phyloP scores from a whole-genome alignment of 2,329 filamentous ascomycete genomes.

The Ophiocordyceps robertsii region DNA sequence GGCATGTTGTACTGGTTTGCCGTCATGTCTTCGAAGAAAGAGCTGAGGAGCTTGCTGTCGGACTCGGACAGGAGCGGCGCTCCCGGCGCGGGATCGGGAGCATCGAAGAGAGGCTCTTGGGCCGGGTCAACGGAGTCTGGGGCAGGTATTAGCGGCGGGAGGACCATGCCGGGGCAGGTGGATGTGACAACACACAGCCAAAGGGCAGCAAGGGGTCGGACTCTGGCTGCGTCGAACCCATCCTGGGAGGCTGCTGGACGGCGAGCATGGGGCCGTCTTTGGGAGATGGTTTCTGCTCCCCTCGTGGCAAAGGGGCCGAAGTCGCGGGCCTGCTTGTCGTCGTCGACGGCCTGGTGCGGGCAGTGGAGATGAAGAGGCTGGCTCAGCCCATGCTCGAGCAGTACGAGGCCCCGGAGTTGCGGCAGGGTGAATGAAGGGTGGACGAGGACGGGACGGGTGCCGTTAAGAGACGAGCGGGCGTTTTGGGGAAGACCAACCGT shows the following conservation, averaged over 20 bases:
- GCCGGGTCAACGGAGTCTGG: constrained; percentile 31
- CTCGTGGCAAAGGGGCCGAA: no score
- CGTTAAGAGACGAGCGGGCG: neutral
- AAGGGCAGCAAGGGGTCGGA: constrained; percentile 45
- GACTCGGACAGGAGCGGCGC: constrained; percentile 50
- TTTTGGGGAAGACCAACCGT: neutral
- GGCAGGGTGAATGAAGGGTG: neutral
- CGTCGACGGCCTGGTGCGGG: neutral
- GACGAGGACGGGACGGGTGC: neutral
- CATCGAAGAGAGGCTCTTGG: constrained; percentile 33
- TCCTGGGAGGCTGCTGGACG: constrained; percentile 38
- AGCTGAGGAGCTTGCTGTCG: constrained; percentile 43
- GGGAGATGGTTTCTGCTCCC: neutral
- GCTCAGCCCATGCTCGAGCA: neutral
- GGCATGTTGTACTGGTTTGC: constrained; percentile 34
- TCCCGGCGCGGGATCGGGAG: constrained; percentile 51
- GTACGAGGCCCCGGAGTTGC: neutral
- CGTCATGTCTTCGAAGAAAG: constrained; percentile 42
- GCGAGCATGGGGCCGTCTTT: constrained; percentile 41
- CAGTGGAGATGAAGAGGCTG: neutral
- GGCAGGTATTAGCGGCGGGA: constrained; percentile 5
- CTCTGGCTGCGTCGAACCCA: constrained; percentile 43
- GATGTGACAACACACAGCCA: constrained; percentile 43
- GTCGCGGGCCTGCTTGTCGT: neutral
- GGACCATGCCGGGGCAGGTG: constrained; percentile 3